These are phyloP conservation scores for Achaetomiella virescens DNA, from an alignment of 495 filamentous ascomycete genomes.

Conservation along the genomic window DNA sequence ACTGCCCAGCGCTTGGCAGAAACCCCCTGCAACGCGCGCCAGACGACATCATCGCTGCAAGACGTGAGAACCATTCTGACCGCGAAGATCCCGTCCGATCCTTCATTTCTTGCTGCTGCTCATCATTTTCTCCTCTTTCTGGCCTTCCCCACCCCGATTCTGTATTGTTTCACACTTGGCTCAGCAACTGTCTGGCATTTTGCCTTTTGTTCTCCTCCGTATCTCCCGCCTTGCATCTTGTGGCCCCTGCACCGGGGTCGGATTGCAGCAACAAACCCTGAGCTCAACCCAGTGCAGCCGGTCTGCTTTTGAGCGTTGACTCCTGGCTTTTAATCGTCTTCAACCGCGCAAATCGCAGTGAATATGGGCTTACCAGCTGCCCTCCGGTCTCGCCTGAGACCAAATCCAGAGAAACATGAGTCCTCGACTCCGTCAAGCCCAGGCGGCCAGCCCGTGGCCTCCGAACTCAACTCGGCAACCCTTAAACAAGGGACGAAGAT, in stretches of 20 bases:
- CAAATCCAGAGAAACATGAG: not conserved
- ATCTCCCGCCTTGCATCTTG: not conserved
- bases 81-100: not conserved
- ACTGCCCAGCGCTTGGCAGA: conserved; percentile 2
- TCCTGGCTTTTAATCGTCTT: not conserved
- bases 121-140: not conserved
- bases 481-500: conserved; percentile 51
- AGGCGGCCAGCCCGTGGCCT: not conserved
- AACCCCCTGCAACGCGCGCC: not conserved
- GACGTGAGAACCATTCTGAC: not conserved
- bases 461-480: not conserved
- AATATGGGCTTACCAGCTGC: conserved; percentile 3
- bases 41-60: not conserved
- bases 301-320: not conserved
- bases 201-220: not conserved
- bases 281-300: conserved; percentile 1
- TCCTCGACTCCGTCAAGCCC: not conserved
- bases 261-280: not conserved
- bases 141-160: not conserved
- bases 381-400: conserved; percentile 5
- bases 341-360: not conserved
- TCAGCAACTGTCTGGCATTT: not conserved
- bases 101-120: conserved; percentile 4
- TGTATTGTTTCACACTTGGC: not conserved
- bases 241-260: not conserved